Evolutionary conservation across 2,329 filamentous ascomycete genomes (phyloP).

Genomic region (Fusarium tupiense): DNA sequence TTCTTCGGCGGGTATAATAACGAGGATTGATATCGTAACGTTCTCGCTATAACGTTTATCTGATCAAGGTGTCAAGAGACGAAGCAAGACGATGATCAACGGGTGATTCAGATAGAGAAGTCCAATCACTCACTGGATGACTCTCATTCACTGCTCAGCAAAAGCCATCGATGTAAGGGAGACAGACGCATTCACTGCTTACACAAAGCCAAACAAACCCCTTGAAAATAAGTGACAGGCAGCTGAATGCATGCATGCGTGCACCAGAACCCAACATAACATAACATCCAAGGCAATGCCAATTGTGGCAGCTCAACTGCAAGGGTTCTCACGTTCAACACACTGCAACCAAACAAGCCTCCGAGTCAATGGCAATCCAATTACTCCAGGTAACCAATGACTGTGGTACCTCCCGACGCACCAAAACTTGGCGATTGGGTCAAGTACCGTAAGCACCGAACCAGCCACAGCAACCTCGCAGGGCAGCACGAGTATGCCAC

Average conservation of each 20-base stretch:
- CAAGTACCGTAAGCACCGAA: slow-evolving; percentile 13
- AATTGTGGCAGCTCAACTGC: slow-evolving; percentile 10
- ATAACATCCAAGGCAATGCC: slow-evolving; percentile 7
- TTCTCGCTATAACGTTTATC: neutral
- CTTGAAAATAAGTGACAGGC: slow-evolving; percentile 1
- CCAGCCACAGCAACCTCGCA: neutral
- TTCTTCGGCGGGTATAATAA: neutral
- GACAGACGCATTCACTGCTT: neutral
- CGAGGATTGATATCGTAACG: neutral
- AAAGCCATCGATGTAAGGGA: neutral
- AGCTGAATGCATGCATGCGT: slow-evolving; percentile 1
- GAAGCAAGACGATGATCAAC: neutral
- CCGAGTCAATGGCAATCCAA: slow-evolving; percentile 17
- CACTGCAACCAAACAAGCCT: slow-evolving; percentile 1
- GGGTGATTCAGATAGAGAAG: neutral
- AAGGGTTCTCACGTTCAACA: slow-evolving; percentile 22
- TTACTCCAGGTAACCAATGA: neutral
- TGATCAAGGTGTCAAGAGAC: neutral
- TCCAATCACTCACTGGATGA: too few relatives aligned
- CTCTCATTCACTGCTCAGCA: neutral
- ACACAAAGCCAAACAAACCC: neutral
- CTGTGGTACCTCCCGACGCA: slow-evolving; percentile 6
- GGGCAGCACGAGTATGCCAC: slow-evolving; percentile 25
- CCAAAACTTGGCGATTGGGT: slow-evolving; percentile 7
- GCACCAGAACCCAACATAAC: neutral